These are phyloP conservation scores for Purshia tridentata DNA, from an alignment of 306 rosid genomes.

Conservation along the genomic window DNA sequence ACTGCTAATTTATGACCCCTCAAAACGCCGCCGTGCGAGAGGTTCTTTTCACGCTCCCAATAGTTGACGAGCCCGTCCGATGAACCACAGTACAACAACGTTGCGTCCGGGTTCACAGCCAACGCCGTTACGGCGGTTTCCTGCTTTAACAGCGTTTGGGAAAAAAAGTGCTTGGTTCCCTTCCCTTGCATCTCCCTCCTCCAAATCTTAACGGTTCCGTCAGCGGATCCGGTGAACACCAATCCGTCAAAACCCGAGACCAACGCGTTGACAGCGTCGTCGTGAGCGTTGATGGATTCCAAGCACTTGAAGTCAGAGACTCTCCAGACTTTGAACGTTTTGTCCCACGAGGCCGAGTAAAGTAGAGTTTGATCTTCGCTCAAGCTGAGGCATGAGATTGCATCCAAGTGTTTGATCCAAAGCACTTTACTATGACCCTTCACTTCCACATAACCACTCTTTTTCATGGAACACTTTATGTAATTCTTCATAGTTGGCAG, in stretches of 20 bases:
- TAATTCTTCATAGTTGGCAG: slow-evolving; percentile 63
- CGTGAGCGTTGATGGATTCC: slow-evolving; percentile 80
- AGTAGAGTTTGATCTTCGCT: slow-evolving; percentile 57
- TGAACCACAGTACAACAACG: slow-evolving; percentile 54
- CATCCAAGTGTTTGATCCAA: slow-evolving; percentile 82
- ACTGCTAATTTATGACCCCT: slow-evolving; percentile 75
- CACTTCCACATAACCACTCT: slow-evolving; percentile 76
- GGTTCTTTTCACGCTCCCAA: slow-evolving; percentile 54
- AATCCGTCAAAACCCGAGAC: slow-evolving; percentile 53
- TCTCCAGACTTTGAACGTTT: slow-evolving; percentile 82
- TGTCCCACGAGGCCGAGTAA: slow-evolving; percentile 94
- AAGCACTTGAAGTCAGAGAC: slow-evolving; percentile 66
- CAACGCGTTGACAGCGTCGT: slow-evolving; percentile 76
- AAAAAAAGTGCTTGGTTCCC: slow-evolving; percentile 77
- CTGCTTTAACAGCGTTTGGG: slow-evolving; percentile 65
- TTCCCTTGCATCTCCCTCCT: slow-evolving; percentile 78
- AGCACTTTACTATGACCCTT: slow-evolving; percentile 43
- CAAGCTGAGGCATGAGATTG: slow-evolving; percentile 66
- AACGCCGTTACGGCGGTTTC: slow-evolving; percentile 77
- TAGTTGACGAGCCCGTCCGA: slow-evolving; percentile 76
- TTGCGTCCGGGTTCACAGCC: slow-evolving; percentile 42
- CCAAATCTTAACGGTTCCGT: slow-evolving; percentile 83
- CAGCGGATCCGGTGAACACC: slow-evolving; percentile 84
- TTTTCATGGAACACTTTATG: slow-evolving; percentile 65
- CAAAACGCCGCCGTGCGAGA: slow-evolving; percentile 51